A percentile compares a stretch with the other conserved stretches of the same genome.
phyloP scores from a whole-genome alignment of 306 rosid species.

The Albizia julibrissin region DNA sequence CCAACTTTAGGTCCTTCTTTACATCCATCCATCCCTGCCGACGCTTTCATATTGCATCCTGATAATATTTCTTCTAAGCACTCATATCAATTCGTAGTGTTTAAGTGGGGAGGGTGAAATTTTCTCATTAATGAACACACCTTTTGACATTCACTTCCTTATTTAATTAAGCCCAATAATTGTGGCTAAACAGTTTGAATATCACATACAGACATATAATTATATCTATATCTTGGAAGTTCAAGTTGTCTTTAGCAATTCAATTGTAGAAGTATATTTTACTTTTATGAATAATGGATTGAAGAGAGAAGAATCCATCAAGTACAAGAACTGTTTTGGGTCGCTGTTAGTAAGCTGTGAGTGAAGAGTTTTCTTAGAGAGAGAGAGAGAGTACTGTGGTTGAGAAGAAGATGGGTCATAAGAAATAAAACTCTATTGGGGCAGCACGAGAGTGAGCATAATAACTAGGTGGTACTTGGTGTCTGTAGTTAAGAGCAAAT shows the following conservation, averaged over 20 bases:
- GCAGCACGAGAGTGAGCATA: neutral
- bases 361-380: neutral
- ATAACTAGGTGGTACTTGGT: slow-evolving; percentile 29
- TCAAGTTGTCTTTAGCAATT: neutral
- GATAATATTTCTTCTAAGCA: neutral
- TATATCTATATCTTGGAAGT: neutral
- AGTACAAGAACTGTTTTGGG: neutral
- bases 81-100: neutral
- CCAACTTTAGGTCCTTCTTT: neutral
- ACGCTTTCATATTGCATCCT: neutral
- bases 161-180: neutral
- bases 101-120: neutral
- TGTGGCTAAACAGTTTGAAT: neutral
- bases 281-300: neutral
- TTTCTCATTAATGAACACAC: neutral
- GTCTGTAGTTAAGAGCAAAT: slow-evolving; percentile 40
- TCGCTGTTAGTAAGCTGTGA: neutral
- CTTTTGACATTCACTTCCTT: neutral
- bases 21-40: neutral
- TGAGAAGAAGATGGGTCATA: neutral
- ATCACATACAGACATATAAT: neutral
- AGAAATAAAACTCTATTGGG: neutral
- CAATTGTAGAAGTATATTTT: neutral
- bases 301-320: neutral
- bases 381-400: neutral